phyloP scores from a whole-genome alignment of 768 basidiomycete genomes.

The Lentinula raphanica region DNA sequence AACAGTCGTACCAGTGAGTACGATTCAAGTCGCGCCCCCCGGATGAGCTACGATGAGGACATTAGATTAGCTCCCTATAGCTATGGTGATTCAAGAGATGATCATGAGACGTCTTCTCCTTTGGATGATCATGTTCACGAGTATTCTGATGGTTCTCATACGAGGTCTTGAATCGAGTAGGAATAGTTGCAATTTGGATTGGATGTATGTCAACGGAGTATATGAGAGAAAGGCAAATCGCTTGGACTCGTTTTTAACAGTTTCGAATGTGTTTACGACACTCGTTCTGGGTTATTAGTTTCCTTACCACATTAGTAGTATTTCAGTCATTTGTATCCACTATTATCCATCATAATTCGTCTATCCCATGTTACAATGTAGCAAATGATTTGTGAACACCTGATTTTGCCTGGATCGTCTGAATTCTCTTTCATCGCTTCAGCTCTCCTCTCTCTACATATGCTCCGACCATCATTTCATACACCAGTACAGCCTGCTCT shows the following conservation, averaged over 20 bases:
- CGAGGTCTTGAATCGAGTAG: not conserved
- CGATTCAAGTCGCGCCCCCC: conserved; percentile 1
- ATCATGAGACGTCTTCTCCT: not conserved
- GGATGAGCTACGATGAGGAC: conserved; percentile 34
- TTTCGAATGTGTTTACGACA: not conserved
- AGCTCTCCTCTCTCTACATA: not conserved
- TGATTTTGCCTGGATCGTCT: not conserved
- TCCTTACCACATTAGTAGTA: not conserved
- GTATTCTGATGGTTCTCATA: not conserved
- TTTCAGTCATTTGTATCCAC: not conserved
- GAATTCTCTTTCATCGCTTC: conserved; percentile 1
- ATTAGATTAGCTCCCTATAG: conserved; percentile 35
- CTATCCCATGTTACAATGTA: not conserved
- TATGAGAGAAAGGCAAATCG: not conserved
- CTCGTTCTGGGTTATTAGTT: not conserved
- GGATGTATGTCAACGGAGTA: too few species aligned
- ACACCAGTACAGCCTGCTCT: conserved; percentile 62
- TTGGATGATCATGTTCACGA: not conserved
- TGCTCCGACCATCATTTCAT: conserved; percentile 41
- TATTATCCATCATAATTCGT: not conserved
- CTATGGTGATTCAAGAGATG: conserved; percentile 8
- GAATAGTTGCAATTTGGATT: not conserved
- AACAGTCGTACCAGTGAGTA: conserved; percentile 9
- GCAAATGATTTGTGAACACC: not conserved
- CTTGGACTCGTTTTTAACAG: not conserved